Percentiles rank a stretch among this genome's conserved stretches.
These are phyloP conservation scores for Wakefieldia striispora DNA, from an alignment of 768 basidiomycete genomes.

Conservation along the genomic window DNA sequence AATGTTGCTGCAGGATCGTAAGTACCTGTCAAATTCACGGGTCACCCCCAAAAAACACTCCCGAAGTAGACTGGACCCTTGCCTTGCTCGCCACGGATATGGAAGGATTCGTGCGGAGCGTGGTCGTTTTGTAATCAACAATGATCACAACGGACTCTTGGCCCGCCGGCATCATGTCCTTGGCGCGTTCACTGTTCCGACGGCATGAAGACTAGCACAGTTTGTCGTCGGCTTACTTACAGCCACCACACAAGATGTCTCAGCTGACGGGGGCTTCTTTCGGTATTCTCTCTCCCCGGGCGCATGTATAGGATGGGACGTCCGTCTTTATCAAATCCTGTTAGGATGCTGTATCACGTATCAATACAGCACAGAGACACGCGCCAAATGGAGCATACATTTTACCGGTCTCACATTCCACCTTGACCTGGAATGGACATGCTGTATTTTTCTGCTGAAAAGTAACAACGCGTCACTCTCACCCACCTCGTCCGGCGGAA, in stretches of 20 bases:
- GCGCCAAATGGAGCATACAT: slow-evolving; percentile 51
- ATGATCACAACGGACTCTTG: slow-evolving; percentile 82
- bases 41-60: not conserved
- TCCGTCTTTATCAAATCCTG: slow-evolving; percentile 83
- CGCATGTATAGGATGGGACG: slow-evolving; percentile 90
- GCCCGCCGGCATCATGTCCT: slow-evolving; percentile 82
- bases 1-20: slow-evolving; percentile 82
- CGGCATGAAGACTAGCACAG: not conserved
- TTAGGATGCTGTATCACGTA: slow-evolving; percentile 56
- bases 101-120: slow-evolving; percentile 80
- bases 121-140: slow-evolving; percentile 83
- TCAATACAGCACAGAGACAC: not conserved
- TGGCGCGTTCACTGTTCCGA: slow-evolving; percentile 73
- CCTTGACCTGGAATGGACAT: slow-evolving; percentile 45
- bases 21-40: slow-evolving; percentile 46
- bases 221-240: slow-evolving; percentile 42
- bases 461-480: not conserved
- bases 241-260: slow-evolving; percentile 84
- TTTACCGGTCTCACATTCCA: slow-evolving; percentile 84
- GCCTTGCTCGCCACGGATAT: slow-evolving; percentile 77
- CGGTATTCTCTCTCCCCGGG: slow-evolving; percentile 84
- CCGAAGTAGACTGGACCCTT: not conserved
- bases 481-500: slow-evolving; percentile 68
- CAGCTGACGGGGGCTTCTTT: slow-evolving; percentile 72
- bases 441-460: not conserved